phyloP scores from a whole-genome alignment of 305 asterid species.

The Petunia hybrid region DNA sequence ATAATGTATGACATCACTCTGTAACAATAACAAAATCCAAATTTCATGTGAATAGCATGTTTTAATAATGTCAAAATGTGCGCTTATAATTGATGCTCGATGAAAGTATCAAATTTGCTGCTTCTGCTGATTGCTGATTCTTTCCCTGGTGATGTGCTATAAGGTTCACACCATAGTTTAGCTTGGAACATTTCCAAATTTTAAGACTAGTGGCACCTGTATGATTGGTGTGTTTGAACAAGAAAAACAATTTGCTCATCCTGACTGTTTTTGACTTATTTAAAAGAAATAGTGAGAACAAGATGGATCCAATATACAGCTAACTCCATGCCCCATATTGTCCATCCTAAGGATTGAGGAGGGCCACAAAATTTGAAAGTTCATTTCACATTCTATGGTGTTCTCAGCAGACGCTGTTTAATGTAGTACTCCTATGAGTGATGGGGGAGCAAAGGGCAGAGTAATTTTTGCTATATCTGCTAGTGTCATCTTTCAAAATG shows the following conservation, averaged over 20 bases:
- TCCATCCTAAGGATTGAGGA: slow-evolving; percentile 3
- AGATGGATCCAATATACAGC: slow-evolving; percentile 6
- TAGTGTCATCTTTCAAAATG: background rate
- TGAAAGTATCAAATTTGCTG: background rate
- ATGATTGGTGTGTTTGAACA: background rate
- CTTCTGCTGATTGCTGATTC: background rate
- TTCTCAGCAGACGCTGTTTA: background rate
- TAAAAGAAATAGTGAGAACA: background rate
- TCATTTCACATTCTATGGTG: slow-evolving; percentile 10
- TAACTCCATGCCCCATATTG: background rate
- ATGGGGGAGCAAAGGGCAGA: background rate
- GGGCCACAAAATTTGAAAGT: background rate
- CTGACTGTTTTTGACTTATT: background rate
- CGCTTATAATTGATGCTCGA: background rate
- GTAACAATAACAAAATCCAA: background rate
- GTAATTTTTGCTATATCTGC: background rate
- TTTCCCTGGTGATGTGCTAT: background rate
- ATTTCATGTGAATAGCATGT: background rate
- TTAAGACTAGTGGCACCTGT: background rate
- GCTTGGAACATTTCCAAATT: background rate
- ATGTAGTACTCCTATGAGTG: background rate
- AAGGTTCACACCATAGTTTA: background rate
- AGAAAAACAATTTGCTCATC: background rate
- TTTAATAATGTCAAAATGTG: background rate
- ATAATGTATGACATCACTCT: background rate